Evolutionary conservation across 306 rosid species (phyloP), one percentile per base, ranked within the genome.

Genomic region (Medicago lupulina): DNA sequence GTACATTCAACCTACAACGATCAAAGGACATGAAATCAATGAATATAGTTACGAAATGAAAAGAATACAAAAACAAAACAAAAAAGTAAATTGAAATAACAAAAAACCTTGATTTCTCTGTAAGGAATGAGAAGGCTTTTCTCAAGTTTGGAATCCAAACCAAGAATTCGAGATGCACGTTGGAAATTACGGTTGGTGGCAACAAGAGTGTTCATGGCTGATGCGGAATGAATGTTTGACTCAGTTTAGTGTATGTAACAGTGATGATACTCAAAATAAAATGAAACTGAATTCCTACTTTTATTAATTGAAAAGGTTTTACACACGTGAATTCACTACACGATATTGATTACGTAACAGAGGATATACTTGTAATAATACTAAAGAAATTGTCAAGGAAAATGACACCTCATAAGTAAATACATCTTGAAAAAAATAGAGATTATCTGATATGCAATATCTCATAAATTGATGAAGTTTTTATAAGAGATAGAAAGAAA

Each of bases 81-180:
- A 34, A n/a, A n/a, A n/a, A n/a, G n/a, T n/a, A n/a, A n/a, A n/a
- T n/a, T n/a, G n/a, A n/a, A n/a, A n/a, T n/a, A n/a, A n/a, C n/a
- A n/a, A n/a, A n/a, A n/a, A n/a, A 90, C 91, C 53, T 88, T 90
- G 83, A 88, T 86, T 67, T 90, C 96, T 17, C 91, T 85, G 7
- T 86, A 86, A 73, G 96, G 96, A 5, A 86, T 88, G 53, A 86
- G 76, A 73, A 88, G 92, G 15, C 91, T 90, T 11, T 75, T 86
- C 80, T 88, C 96, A 36, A 90, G 80, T 72, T 88, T 90, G 47
- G 84, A 49, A 47, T 90, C 92, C 77, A 90, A 79, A 25, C 92
- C 92, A 13, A 90, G 90, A 67, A 90, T 81, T 40, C 87, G 82
- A 82, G 88, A 81, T 44, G 90, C 96, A 19, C 79, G 87, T n/a